Conservation (phyloP, 2,329 filamentous ascomycete genomes). For the Aspergillus hortae region DNA sequence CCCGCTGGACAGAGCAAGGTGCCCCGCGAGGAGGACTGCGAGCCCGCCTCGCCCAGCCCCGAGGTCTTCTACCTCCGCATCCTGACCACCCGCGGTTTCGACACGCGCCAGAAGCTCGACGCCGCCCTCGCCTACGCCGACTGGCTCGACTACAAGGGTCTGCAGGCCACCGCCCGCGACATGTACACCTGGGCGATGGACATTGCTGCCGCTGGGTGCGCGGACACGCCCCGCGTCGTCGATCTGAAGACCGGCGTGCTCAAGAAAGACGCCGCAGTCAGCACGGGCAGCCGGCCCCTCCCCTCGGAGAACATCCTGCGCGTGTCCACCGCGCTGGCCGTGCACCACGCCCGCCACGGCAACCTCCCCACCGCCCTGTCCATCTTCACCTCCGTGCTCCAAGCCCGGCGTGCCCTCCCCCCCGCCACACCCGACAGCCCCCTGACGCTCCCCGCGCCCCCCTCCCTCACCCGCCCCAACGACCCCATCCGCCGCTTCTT, state of each 20-base stretch:
- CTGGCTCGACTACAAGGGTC: conserved; percentile 75
- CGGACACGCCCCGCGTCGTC: conserved; percentile 48
- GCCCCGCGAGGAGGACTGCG: conserved; percentile 72
- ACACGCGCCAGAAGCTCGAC: conserved; percentile 71
- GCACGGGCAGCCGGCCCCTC: conserved; percentile 22
- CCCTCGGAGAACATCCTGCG: conserved; percentile 72
- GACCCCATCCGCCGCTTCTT: conserved; percentile 33
- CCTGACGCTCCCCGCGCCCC: conserved; percentile 19
- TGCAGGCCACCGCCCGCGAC: conserved; percentile 62
- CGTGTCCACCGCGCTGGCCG: conserved; percentile 72
- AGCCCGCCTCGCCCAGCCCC: conserved; percentile 64
- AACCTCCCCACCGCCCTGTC: conserved; percentile 70
- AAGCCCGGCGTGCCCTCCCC: conserved; percentile 64
- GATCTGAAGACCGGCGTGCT: conserved; percentile 62
- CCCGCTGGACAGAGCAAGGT: conserved; percentile 59
- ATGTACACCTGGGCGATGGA: conserved; percentile 75
- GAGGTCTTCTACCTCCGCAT: conserved; percentile 79
- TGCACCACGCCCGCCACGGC: conserved; percentile 68
- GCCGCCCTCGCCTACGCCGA: conserved; percentile 80
- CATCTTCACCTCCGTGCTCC: conserved; percentile 79
- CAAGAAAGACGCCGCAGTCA: conserved; percentile 53
- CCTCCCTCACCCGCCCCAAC: conserved; percentile 18
- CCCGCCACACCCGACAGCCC: conserved; percentile 28
- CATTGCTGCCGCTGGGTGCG: conserved; percentile 61
- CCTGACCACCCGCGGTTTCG: conserved; percentile 75